Evolutionary conservation across 768 basidiomycete species (phyloP), one percentile per base, ranked within the genome.

Genomic region (Lactarius psammicola): DNA sequence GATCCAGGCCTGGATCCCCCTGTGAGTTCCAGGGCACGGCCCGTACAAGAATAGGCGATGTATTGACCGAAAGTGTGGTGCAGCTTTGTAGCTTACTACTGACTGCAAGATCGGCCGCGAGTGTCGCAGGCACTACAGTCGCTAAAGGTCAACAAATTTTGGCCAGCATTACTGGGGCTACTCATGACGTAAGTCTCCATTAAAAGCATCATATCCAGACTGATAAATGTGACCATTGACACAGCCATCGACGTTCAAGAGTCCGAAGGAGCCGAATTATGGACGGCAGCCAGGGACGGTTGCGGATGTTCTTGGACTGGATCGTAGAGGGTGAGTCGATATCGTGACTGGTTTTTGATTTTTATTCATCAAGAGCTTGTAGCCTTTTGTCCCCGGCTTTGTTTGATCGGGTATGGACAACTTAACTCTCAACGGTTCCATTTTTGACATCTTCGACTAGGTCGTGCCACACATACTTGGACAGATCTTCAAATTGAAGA

Each of bases 161-260:
- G n/a, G 65, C 66, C 30, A 64, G 59, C 31, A 61, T 74, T 20
- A 42, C 64, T 11, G 71, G 68, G 38, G 74, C 74, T 31, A 62
- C 65, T 57, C 67, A 38, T 55, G 62, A 69, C 26, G 66, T 69
- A 34, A 11, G 63, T 70, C 23, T n/a, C 40, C 26, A 33, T 42
- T 33, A 36, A 3, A 26, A 33, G 8, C 13, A 20, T 10, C 20
- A 9, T 34, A 30, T 33, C 36, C 13, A 20, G 49, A 1, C 9
- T 28, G 30, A 11, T 54, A 17, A 60, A 23, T 18, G 10, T n/a
- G 30, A 30, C 20, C 44, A 1, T 1, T 56, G 42, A 17, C 28
- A 4, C 61, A 69, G 65, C 1, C 44, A n/a, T 53, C 66, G 2
- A 18, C 30, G 4, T 67, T 63, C 13, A 18, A 5, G 20, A 10